These are phyloP conservation scores for Immersiporthe knoxdaviesiana DNA, from an alignment of 2,329 filamentous ascomycete genomes.

Conservation along the genomic window DNA sequence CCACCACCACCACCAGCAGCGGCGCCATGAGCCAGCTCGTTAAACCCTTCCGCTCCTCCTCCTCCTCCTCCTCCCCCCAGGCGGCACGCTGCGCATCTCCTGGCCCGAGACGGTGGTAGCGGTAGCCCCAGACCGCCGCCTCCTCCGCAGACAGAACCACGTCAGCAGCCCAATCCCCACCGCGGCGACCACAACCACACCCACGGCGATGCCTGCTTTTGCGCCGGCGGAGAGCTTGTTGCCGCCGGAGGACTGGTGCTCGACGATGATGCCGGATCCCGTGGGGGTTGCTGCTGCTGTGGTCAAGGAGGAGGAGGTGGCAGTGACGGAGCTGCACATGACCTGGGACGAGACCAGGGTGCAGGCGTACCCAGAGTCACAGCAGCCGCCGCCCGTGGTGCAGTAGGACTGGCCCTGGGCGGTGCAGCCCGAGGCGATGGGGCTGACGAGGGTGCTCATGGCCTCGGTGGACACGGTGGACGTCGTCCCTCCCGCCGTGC, in stretches of 20 bases:
- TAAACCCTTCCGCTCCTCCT: no score
- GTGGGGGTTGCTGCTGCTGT: slow-evolving; percentile 40
- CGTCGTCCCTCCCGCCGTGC: slow-evolving; percentile 2
- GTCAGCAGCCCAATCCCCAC: slow-evolving; percentile 47
- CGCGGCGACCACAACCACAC: slow-evolving; percentile 49
- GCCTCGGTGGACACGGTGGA: slow-evolving; percentile 32
- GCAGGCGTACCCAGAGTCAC: slow-evolving; percentile 49
- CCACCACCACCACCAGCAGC: not conserved
- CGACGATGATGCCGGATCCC: slow-evolving; percentile 35
- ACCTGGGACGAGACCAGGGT: slow-evolving; percentile 41
- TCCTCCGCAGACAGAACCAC: slow-evolving; percentile 52
- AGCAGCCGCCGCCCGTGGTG: slow-evolving; percentile 53
- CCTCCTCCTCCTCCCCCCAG: slow-evolving; percentile 9
- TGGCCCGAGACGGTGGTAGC: slow-evolving; percentile 28
- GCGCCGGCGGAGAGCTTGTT: slow-evolving; percentile 49
- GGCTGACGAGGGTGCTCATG: slow-evolving; percentile 36
- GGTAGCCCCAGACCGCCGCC: slow-evolving; percentile 35
- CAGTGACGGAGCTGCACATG: slow-evolving; percentile 40
- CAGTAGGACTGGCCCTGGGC: slow-evolving; percentile 48
- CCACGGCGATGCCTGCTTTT: slow-evolving; percentile 61
- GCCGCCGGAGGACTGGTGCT: slow-evolving; percentile 3
- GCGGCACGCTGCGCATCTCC: slow-evolving; percentile 23
- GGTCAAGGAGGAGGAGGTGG: slow-evolving; percentile 34
- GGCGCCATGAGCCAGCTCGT: not conserved
- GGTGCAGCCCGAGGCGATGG: slow-evolving; percentile 48